Percentiles rank a stretch among this genome's conserved stretches.
These are phyloP conservation scores for Lepidium aucheri DNA, from an alignment of 345 rosid species.

Conservation along the genomic window DNA sequence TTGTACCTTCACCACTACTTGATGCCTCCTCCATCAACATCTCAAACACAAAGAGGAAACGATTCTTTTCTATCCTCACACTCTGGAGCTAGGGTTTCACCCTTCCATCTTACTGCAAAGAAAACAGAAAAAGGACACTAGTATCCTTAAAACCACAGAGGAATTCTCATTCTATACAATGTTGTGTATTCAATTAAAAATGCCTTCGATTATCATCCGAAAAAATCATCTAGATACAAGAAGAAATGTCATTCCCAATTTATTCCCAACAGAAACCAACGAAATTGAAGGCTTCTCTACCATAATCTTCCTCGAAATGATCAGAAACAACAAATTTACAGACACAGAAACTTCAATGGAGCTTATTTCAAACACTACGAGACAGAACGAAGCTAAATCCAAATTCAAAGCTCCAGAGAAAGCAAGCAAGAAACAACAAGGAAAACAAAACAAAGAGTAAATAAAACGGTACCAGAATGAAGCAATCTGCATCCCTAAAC, in stretches of 20 bases:
- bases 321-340: neutral
- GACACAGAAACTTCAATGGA: neutral
- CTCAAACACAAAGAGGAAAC: constrained; percentile 11
- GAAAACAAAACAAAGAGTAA: neutral
- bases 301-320: neutral
- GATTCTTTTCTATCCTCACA: constrained; percentile 10
- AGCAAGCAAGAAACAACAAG: neutral
- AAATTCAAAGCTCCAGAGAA: neutral
- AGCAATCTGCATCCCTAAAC: constrained; percentile 16
- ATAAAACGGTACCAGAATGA: constrained; percentile 20
- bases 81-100: constrained; percentile 32
- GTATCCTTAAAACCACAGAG: neutral
- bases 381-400: constrained; percentile 7
- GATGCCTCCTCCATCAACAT: constrained; percentile 48
- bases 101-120: constrained; percentile 1
- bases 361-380: neutral
- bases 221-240: neutral
- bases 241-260: neutral
- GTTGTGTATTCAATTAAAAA: neutral
- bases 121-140: neutral
- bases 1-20: constrained; percentile 30
- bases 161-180: neutral
- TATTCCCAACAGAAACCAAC: neutral
- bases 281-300: constrained; percentile 4
- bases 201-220: neutral